Percentiles rank a stretch among this genome's conserved stretches.
These are phyloP conservation scores for Juglanconis sp. DNA, from an alignment of 2,329 filamentous ascomycete genomes.

Conservation along the genomic window DNA sequence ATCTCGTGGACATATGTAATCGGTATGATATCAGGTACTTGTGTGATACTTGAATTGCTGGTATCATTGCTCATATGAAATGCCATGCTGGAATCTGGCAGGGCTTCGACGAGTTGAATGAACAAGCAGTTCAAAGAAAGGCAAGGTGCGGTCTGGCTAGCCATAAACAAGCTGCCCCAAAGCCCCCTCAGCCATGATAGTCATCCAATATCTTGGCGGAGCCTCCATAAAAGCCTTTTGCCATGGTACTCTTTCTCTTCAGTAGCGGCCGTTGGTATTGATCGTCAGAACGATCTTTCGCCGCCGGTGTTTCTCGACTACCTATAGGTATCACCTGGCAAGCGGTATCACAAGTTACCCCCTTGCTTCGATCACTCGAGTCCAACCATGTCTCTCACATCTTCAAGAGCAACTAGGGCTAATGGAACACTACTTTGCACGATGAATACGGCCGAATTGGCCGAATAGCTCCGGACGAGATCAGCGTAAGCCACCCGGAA, in stretches of 20 bases:
- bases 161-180: too few species aligned
- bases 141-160: too few species aligned
- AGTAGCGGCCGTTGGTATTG: background rate
- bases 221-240: background rate
- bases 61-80: too few species aligned
- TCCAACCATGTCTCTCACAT: slow-evolving; percentile 5
- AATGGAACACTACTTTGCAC: background rate
- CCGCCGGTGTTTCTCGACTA: background rate
- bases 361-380: background rate
- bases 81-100: too few species aligned
- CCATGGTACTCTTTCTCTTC: background rate
- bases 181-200: too few species aligned
- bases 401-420: slow-evolving; percentile 1
- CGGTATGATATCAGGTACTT: too few species aligned
- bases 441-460: slow-evolving; percentile 2
- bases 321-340: too few species aligned
- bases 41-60: too few species aligned
- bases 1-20: too few species aligned
- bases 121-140: too few species aligned
- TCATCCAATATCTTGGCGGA: background rate
- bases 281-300: background rate
- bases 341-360: background rate
- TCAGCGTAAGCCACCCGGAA: slow-evolving; percentile 10
- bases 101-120: too few species aligned
- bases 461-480: slow-evolving; percentile 2